These are phyloP conservation scores for Erysiphe neolycopersici DNA, from an alignment of 2,329 filamentous ascomycete genomes.

Conservation along the genomic window DNA sequence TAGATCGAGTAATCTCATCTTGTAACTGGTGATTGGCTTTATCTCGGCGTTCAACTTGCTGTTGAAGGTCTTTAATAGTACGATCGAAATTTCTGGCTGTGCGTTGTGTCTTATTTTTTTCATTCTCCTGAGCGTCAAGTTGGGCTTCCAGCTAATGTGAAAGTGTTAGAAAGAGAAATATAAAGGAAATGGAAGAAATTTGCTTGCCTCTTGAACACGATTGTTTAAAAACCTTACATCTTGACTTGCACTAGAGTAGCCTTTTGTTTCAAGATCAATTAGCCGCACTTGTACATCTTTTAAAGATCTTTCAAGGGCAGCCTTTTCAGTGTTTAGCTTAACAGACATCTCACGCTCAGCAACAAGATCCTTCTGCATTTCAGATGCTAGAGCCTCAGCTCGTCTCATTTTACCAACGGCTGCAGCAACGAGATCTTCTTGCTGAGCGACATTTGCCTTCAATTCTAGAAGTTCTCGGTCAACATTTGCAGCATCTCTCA, in stretches of 20 bases:
- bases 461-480: conserved; percentile 77
- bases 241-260: conserved; percentile 79
- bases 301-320: conserved; percentile 60
- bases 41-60: conserved; percentile 78
- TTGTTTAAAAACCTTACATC: conserved; percentile 90
- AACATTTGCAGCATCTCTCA: conserved; percentile 68
- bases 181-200: not conserved
- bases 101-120: conserved; percentile 56
- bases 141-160: conserved; percentile 52
- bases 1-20: conserved; percentile 61
- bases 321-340: conserved; percentile 72
- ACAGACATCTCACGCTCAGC: conserved; percentile 61
- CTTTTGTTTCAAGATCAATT: conserved; percentile 89
- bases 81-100: conserved; percentile 82
- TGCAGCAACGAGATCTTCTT: conserved; percentile 75
- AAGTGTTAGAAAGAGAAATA: conserved; percentile 6
- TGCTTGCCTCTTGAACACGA: conserved; percentile 71
- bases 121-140: conserved; percentile 57
- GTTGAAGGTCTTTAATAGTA: conserved; percentile 74
- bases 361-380: conserved; percentile 81
- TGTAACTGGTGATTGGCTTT: conserved; percentile 58
- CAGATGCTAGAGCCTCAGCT: conserved; percentile 60
- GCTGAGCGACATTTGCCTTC: conserved; percentile 67
- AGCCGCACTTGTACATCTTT: conserved; percentile 77
- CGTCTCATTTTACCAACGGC: conserved; percentile 94